Conservation (phyloP, 495 filamentous ascomycete genomes). For the Hapsidospora chrysogenum region DNA sequence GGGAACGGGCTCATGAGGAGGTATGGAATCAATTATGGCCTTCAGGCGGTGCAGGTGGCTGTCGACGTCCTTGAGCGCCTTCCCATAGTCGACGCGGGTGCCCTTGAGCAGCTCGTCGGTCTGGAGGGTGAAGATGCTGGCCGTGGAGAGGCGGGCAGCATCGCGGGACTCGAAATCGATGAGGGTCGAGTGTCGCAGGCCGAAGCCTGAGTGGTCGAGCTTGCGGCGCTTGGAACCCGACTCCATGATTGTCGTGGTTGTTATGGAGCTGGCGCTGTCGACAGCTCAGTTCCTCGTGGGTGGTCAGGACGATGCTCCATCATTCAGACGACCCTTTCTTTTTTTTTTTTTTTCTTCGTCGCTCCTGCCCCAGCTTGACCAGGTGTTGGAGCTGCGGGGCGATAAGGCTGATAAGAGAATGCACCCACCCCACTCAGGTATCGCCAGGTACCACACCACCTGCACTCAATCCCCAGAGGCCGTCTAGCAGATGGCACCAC, state of each 20-base stretch:
- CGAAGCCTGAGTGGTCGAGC: constrained; percentile 16
- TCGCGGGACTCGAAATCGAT: constrained; percentile 12
- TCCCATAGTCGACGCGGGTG: constrained; percentile 50
- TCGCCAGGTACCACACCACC: too few species aligned
- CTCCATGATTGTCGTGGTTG: constrained; percentile 16
- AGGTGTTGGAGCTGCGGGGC: constrained; percentile 2
- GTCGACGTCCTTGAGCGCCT: constrained; percentile 46
- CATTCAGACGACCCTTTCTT: too few species aligned
- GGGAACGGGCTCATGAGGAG: constrained; percentile 31
- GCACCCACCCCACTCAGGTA: too few species aligned
- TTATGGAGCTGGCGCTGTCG: not conserved
- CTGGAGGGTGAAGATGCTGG: constrained; percentile 70
- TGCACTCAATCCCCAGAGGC: too few species aligned
- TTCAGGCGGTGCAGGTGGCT: constrained; percentile 57
- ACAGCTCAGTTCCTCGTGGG: too few species aligned
- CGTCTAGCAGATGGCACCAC: too few species aligned
- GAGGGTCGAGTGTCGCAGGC: constrained; percentile 3
- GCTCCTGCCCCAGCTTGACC: not conserved
- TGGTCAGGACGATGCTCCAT: too few species aligned
- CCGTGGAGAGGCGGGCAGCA: constrained; percentile 15
- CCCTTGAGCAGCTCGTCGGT: constrained; percentile 66
- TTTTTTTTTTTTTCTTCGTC: not conserved
- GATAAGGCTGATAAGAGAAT: not conserved
- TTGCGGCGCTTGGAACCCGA: constrained; percentile 31
- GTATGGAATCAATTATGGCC: constrained; percentile 52